Evolutionary conservation across 2,329 filamentous ascomycete genomes (phyloP), one percentile per base, ranked within the genome.

Genomic region (Botrytis fabae): DNA sequence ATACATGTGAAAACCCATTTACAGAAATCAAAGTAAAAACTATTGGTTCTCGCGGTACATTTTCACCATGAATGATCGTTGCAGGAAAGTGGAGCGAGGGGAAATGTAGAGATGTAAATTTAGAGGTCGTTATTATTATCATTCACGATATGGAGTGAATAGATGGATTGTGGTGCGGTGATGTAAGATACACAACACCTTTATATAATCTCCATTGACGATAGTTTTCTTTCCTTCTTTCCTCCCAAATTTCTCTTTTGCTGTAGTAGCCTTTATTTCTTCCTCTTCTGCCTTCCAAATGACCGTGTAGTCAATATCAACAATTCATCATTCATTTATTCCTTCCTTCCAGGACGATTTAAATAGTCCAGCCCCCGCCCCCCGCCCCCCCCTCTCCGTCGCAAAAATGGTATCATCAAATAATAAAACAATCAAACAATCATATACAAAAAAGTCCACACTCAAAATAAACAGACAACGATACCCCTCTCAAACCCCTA

Each of bases 401-500:
- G 48, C 48, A 32, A 69, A 69, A 69, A 57, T 69, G 65, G 65
- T 69, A 69, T 69, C 65, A 59, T 57, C 60, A 42, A 63, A 10
- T 9, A 44, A 42, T 18, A 22, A 32, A n/a, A n/a, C 35, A 42
- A 57, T 32, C 22, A 40, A 40, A 22, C 10, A 61, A 61, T 61
- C 32, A 68, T 57, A 42, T 57, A 57, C 64, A 57, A 57, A 68
- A 48, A 57, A 68, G 3, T 42, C 25, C 35, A 18, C 48, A 42
- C 25, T 40, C 46, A 54, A 66, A n/a, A 54, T 20, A 38, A 48
- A 65, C 22, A 18, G 22, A 40, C 32, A 38, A 38, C 12, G 4
- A 8, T 18, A 40, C 35, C 4, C 35, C 4, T 40, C 38, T 20
- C 25, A 25, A 14, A 7, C 8, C 38, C 16, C 9, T 20, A 22